phyloP scores from a whole-genome alignment of 2,329 filamentous ascomycete genomes.

The Dactylellina parvicollis region DNA sequence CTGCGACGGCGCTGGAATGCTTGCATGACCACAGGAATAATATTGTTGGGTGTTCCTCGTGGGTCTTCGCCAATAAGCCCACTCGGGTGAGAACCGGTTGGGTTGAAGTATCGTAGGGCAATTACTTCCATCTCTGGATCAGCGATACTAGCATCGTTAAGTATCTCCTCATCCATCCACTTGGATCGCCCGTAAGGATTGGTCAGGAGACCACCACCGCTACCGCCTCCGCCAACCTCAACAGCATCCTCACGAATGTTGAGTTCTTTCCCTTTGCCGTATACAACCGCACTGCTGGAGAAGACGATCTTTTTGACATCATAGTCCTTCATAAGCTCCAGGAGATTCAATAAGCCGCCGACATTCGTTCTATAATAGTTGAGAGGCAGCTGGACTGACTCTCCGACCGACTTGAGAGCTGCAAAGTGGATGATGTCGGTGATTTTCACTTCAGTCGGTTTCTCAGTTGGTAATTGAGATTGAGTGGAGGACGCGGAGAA shows the following conservation, averaged over 20 bases:
- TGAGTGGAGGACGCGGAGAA: constrained; percentile 63
- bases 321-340: constrained; percentile 68
- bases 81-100: constrained; percentile 72
- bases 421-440: constrained; percentile 75
- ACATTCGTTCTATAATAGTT: constrained; percentile 76
- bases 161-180: constrained; percentile 74
- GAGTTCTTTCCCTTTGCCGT: constrained; percentile 66
- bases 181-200: constrained; percentile 75
- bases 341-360: constrained; percentile 70
- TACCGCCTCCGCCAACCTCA: constrained; percentile 66
- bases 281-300: constrained; percentile 74
- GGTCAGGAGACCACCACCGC: constrained; percentile 63
- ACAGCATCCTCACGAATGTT: constrained; percentile 58
- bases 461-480: constrained; percentile 59
- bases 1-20: constrained; percentile 45
- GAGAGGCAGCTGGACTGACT: constrained; percentile 70
- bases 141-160: constrained; percentile 70
- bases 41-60: constrained; percentile 70
- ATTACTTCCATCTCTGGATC: constrained; percentile 72
- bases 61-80: constrained; percentile 73
- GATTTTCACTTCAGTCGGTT: constrained; percentile 65
- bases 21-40: constrained; percentile 71
- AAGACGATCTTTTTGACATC: constrained; percentile 74
- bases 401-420: constrained; percentile 73
- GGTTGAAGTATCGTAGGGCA: constrained; percentile 74